A percentile compares a stretch with the other conserved stretches of the same genome.
Evolutionary conservation across 306 rosid genomes (phyloP).

Genomic region (Dalbergia cochinchinensis): DNA sequence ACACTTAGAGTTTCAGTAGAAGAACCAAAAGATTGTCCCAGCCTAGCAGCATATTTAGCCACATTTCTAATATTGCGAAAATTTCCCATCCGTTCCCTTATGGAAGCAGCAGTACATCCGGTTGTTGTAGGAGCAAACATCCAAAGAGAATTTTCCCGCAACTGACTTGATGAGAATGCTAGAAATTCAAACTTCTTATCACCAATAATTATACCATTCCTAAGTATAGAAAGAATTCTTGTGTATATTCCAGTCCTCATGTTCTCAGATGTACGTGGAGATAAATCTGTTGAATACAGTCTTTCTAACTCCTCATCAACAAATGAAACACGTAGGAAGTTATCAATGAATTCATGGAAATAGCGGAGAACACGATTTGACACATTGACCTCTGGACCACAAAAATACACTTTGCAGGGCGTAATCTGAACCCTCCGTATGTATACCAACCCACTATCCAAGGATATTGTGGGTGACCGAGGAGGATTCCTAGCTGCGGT

Average conservation of each 20-base stretch:
- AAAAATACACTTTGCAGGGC: constrained; percentile 69
- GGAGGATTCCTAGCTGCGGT: constrained; percentile 41
- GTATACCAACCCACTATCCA: constrained; percentile 77
- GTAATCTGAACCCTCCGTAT: constrained; percentile 82
- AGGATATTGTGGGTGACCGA: constrained; percentile 57
- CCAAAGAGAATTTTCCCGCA: constrained; percentile 85
- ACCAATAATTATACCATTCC: constrained; percentile 72
- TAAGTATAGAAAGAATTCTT: constrained; percentile 72
- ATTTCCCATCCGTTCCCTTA: constrained; percentile 79
- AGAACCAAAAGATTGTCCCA: constrained; percentile 93
- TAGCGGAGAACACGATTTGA: constrained; percentile 87
- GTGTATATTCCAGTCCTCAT: constrained; percentile 66
- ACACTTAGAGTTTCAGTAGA: constrained; percentile 82
- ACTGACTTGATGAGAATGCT: constrained; percentile 89
- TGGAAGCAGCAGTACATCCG: constrained; percentile 54
- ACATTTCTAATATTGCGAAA: constrained; percentile 76
- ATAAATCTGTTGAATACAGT: constrained; percentile 70
- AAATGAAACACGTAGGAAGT: constrained; percentile 89
- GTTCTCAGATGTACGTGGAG: constrained; percentile 60
- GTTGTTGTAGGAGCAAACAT: constrained; percentile 79
- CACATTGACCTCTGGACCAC: constrained; percentile 86
- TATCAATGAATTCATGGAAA: constrained; percentile 50
- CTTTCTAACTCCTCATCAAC: constrained; percentile 84
- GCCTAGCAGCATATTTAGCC: constrained; percentile 93
- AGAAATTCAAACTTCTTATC: constrained; percentile 83